Percentiles rank a stretch among this genome's conserved stretches.
Conservation (phyloP, 805 yeast species). For the Ogataea pignaliae region DNA sequence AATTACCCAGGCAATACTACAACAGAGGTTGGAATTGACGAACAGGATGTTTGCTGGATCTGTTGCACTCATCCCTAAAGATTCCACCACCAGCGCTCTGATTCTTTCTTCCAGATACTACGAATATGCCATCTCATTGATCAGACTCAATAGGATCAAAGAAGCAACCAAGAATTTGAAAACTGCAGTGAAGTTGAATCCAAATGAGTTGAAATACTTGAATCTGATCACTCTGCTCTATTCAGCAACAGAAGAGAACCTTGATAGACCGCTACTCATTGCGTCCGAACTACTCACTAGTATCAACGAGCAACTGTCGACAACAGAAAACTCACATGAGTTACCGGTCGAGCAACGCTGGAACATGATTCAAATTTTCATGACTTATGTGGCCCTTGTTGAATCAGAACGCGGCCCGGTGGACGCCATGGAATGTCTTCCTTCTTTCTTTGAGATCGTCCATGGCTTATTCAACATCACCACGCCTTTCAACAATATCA, state of each 20-base stretch:
- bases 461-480: slow-evolving; percentile 29
- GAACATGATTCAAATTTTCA: slow-evolving; percentile 61
- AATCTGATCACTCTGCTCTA: slow-evolving; percentile 62
- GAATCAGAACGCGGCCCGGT: slow-evolving; percentile 56
- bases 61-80: slow-evolving; percentile 2
- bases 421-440: slow-evolving; percentile 58
- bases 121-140: slow-evolving; percentile 46
- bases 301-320: slow-evolving; percentile 26
- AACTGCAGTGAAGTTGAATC: slow-evolving; percentile 41
- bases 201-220: slow-evolving; percentile 59
- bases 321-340: slow-evolving; percentile 34
- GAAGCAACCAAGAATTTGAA: slow-evolving; percentile 45
- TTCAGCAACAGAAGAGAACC: slow-evolving; percentile 53
- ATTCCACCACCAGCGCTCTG: neutral
- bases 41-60: slow-evolving; percentile 9
- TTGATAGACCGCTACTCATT: slow-evolving; percentile 30
- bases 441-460: slow-evolving; percentile 60
- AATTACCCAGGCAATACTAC: slow-evolving; percentile 8
- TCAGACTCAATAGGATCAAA: slow-evolving; percentile 38
- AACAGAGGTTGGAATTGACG: slow-evolving; percentile 6
- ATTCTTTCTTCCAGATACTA: slow-evolving; percentile 16
- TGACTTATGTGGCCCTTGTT: slow-evolving; percentile 68
- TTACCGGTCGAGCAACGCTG: slow-evolving; percentile 28
- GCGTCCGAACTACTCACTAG: slow-evolving; percentile 54
- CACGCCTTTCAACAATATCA: neutral